phyloP scores from a whole-genome alignment of 805 yeast genomes.

The Myxozyma melibiosi region DNA sequence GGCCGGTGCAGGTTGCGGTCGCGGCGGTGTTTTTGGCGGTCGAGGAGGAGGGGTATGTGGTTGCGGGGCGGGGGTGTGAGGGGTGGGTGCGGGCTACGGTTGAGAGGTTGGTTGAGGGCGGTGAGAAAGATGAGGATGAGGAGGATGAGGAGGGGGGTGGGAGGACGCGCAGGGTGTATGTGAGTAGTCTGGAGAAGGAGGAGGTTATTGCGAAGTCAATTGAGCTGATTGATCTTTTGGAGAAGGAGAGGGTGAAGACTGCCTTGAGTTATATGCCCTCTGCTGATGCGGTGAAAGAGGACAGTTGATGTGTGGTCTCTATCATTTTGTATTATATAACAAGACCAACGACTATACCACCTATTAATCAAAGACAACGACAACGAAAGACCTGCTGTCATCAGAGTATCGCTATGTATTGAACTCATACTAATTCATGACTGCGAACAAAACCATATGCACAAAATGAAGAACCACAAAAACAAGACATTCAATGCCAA shows the following conservation, averaged over 20 bases:
- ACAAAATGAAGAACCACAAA: neutral
- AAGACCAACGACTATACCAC: too few relatives aligned
- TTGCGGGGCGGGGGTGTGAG: neutral
- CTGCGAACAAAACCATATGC: neutral
- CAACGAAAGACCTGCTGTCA: too few relatives aligned
- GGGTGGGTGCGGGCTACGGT: neutral
- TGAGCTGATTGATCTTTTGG: neutral
- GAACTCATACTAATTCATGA: too few relatives aligned
- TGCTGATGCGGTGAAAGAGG: too few relatives aligned
- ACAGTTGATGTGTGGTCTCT: too few relatives aligned
- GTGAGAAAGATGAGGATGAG: neutral
- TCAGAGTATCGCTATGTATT: too few relatives aligned
- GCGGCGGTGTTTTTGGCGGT: conserved; percentile 16
- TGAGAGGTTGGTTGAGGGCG: neutral
- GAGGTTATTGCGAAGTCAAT: neutral
- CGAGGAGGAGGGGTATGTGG: neutral
- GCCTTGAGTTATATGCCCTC: too few relatives aligned
- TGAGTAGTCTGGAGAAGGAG: too few relatives aligned
- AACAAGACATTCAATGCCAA: too few relatives aligned
- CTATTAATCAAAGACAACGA: too few relatives aligned
- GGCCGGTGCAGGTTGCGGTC: conserved; percentile 10
- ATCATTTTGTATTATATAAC: neutral
- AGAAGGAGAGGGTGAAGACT: neutral
- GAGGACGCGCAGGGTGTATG: too few relatives aligned
- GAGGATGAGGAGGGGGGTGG: too few relatives aligned